A percentile compares a stretch with the other conserved stretches of the same genome.
These are phyloP conservation scores for Russula vinacea DNA, from an alignment of 768 basidiomycete genomes.

Conservation along the genomic window DNA sequence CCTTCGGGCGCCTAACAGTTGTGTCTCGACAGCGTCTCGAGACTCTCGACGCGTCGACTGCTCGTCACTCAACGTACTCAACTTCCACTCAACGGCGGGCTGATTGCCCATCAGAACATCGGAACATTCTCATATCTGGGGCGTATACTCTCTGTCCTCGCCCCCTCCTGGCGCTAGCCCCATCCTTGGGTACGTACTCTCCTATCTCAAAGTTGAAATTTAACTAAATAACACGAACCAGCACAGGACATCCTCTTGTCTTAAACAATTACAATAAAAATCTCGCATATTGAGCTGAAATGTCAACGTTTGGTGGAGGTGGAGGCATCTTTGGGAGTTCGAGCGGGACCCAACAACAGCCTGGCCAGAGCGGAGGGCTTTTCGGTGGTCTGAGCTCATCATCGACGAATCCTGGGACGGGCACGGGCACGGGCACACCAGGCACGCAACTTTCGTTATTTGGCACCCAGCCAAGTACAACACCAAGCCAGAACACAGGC, in stretches of 20 bases:
- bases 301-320: conserved; percentile 23
- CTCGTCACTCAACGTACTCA: neutral
- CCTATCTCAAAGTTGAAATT: conserved; percentile 1
- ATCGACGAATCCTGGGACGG: conserved; percentile 7
- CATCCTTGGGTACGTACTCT: conserved; percentile 7
- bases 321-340: conserved; percentile 29
- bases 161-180: neutral
- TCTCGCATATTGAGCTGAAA: conserved; percentile 10
- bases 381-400: conserved; percentile 23
- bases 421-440: neutral
- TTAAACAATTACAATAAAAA: neutral
- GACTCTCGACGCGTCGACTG: neutral
- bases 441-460: conserved; percentile 13
- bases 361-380: conserved; percentile 30
- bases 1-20: too few species aligned
- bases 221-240: neutral
- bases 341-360: conserved; percentile 28
- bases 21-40: neutral
- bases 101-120: neutral
- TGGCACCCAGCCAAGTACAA: conserved; percentile 17
- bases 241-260: neutral
- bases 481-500: conserved; percentile 11
- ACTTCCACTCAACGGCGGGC: neutral
- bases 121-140: neutral
- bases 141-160: neutral